Evolutionary conservation across 2,329 filamentous ascomycete species (phyloP).

Genomic region (Aspergillus quadricinctus): DNA sequence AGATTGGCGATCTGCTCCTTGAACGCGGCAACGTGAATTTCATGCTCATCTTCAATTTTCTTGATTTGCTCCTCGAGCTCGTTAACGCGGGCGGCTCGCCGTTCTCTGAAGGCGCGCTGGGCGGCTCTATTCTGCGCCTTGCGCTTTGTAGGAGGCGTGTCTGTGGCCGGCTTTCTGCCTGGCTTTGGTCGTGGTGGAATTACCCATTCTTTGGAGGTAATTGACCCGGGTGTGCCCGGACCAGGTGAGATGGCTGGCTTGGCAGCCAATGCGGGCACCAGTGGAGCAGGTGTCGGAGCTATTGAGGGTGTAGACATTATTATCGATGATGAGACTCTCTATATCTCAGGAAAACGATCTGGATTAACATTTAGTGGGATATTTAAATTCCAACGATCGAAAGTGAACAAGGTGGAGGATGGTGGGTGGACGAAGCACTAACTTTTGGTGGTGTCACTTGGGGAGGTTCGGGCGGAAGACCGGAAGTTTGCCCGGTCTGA

Average conservation of each 20-base stretch:
- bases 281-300: conserved; percentile 36
- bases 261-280: conserved; percentile 35
- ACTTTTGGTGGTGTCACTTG: conserved; percentile 23
- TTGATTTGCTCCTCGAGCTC: conserved; percentile 55
- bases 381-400: background rate
- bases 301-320: conserved; percentile 34
- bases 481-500: conserved; percentile 30
- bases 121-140: conserved; percentile 93
- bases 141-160: conserved; percentile 86
- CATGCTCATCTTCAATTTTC: conserved; percentile 45
- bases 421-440: conserved; percentile 7
- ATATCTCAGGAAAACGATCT: conserved; percentile 15
- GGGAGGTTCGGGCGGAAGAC: conserved; percentile 29
- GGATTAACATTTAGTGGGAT: conserved; percentile 17
- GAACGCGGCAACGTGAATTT: conserved; percentile 47
- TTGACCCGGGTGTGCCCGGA: conserved; percentile 42
- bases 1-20: conserved; percentile 53
- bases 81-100: conserved; percentile 77
- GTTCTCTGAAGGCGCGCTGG: conserved; percentile 83
- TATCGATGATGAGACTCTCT: conserved; percentile 19
- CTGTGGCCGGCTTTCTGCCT: conserved; percentile 87
- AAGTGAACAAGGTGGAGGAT: background rate
- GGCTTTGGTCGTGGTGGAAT: conserved; percentile 82
- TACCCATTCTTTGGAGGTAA: conserved; percentile 82
- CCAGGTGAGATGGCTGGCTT: conserved; percentile 37